These are phyloP conservation scores for Colletotrichum neosansevieriae DNA, from an alignment of 2,329 filamentous ascomycete species.

Conservation along the genomic window DNA sequence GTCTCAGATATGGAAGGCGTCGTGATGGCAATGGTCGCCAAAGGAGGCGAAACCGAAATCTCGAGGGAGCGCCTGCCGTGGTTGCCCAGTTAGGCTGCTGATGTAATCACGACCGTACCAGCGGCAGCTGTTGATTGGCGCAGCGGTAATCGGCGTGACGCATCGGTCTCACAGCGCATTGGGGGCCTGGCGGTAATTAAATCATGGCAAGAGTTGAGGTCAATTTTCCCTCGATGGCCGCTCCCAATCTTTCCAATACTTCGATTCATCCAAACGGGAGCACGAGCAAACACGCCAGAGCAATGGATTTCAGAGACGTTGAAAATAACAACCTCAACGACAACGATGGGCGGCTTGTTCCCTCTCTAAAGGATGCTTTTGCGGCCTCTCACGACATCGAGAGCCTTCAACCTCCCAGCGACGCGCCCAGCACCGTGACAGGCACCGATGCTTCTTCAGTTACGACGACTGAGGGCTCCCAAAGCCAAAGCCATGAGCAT, in stretches of 20 bases:
- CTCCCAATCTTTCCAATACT: too few relatives aligned
- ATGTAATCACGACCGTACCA: background rate
- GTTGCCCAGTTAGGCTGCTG: too few relatives aligned
- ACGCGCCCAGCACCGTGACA: background rate
- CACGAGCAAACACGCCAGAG: too few relatives aligned
- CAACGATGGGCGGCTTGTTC: background rate
- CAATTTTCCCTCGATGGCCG: background rate
- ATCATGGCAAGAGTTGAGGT: background rate
- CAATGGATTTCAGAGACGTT: too few relatives aligned
- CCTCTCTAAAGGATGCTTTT: background rate
- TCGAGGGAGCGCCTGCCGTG: too few relatives aligned
- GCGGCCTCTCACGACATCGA: background rate
- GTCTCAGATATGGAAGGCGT: too few relatives aligned
- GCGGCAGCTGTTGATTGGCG: background rate
- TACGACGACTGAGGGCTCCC: background rate
- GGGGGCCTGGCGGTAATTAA: background rate
- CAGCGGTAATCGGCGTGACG: constrained; percentile 9
- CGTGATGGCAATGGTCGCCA: too few relatives aligned
- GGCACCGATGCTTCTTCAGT: background rate
- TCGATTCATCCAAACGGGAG: background rate
- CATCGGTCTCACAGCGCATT: background rate
- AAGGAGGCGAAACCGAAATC: too few relatives aligned
- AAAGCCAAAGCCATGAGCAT: background rate
- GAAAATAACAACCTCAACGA: background rate
- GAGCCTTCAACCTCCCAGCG: background rate